Evolutionary conservation across 1,284 basidiomycete species (phyloP).

Genomic region (Fomitopsis palustris): DNA sequence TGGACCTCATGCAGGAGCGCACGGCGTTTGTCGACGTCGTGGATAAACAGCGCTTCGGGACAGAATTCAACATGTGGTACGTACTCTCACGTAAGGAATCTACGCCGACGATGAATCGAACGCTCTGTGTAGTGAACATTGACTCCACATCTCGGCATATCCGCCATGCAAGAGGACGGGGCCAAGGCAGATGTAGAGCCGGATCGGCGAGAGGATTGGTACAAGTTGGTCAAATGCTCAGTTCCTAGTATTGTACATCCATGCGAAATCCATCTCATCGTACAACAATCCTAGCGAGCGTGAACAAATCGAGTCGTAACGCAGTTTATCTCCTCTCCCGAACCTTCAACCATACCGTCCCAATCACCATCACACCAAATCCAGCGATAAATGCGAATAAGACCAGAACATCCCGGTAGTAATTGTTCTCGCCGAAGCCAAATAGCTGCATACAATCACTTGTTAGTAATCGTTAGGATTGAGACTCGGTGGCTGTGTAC

Average conservation of each 20-base stretch:
- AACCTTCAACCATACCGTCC: conserved; percentile 70
- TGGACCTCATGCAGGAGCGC: conserved; percentile 15
- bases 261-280: too few relatives aligned
- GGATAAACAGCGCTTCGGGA: conserved; percentile 11
- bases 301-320: neutral
- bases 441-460: conserved; percentile 53
- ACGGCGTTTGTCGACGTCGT: conserved; percentile 6
- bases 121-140: too few relatives aligned
- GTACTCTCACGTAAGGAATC: neutral
- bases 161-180: too few relatives aligned
- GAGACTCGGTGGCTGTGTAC: conserved; percentile 23
- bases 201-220: too few relatives aligned
- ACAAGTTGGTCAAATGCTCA: too few relatives aligned
- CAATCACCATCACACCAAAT: conserved; percentile 66
- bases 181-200: too few relatives aligned
- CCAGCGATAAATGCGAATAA: conserved; percentile 82
- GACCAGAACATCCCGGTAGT: conserved; percentile 84
- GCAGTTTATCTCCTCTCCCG: conserved; percentile 50
- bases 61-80: conserved; percentile 14
- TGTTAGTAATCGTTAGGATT: neutral
- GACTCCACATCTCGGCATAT: too few relatives aligned
- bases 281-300: too few relatives aligned
- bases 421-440: conserved; percentile 73
- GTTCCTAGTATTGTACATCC: too few relatives aligned
- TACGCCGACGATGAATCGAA: too few relatives aligned